Evolutionary conservation across 257 asterid species (phyloP), one percentile per base, ranked within the genome.

Genomic region (Salvia splendens): DNA sequence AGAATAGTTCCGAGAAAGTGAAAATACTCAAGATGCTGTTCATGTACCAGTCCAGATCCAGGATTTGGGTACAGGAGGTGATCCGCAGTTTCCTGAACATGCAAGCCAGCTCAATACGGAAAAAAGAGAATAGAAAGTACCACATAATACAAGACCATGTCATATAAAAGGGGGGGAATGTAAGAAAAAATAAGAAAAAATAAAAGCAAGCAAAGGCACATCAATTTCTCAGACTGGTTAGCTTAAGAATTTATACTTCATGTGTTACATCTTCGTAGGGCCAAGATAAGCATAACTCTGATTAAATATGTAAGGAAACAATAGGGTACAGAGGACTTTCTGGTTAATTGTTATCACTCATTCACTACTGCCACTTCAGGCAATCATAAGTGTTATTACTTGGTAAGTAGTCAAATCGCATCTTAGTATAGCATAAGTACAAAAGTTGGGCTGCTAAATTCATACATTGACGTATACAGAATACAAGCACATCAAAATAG

Each of bases 1-100:
- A 94, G 96, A 75, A 94, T 78, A 60, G 96, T 85, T 74, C 99
- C 97, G 51, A 94, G 93, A 83, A 94, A 91, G 83, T 88, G 88
- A 82, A 94, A 94, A 79, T 67, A 87, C 75, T 88, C 95, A 77
- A 88, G 97, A 81, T 94, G 99, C 56, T 82, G 90, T 43, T 91
- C 99, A 75, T 94, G 96, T 49, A 84, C 67, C 81, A 91, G 45
- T 65, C 87, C 97, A 55, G 99, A 94, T 78, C 97, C 96, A 76
- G 99, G 99, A 79, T 94, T 94, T 7, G 99, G 99, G 79, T 88
- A 94, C 52, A 94, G 95, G 33, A 91, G 95, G 80, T 91, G 96
- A 84, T 94, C 96, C 43, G 77, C 75, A 45, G 99, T 94, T 91
- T 86, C 99, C 99, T 94, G 81, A 62, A 75, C 69, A 73, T 64